Evolutionary conservation across 768 basidiomycete genomes (phyloP).

Genomic region (button mushroom (Agaricus bisporus)): DNA sequence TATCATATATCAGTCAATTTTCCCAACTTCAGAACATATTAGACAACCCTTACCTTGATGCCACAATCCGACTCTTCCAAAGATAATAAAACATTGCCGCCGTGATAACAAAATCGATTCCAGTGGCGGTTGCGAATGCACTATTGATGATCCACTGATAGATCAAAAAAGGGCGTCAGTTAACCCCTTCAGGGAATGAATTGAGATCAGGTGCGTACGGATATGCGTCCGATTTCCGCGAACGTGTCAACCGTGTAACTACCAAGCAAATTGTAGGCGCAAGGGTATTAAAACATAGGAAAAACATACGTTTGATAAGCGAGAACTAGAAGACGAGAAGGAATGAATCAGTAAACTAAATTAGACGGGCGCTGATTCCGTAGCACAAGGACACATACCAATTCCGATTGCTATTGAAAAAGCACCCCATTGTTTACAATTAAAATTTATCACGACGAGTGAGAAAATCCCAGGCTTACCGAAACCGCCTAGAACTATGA

Average conservation of each 20-base stretch:
- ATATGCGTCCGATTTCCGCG: conserved; percentile 22
- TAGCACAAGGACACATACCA: conserved; percentile 16
- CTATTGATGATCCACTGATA: conserved; percentile 36
- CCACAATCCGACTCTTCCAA: conserved; percentile 23
- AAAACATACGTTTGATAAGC: conserved; percentile 29
- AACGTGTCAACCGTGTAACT: conserved; percentile 29
- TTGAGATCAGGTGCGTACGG: conserved; percentile 20
- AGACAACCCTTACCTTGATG: conserved; percentile 16
- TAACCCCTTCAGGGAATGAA: neutral
- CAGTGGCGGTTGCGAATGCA: conserved; percentile 34
- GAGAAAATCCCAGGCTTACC: conserved; percentile 20
- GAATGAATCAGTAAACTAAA: neutral
- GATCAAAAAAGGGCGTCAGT: neutral
- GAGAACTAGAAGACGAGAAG: conserved; percentile 21
- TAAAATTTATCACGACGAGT: neutral
- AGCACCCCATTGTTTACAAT: neutral
- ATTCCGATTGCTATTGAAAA: conserved; percentile 24
- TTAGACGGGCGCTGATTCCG: too few relatives aligned
- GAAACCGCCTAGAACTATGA: conserved; percentile 31
- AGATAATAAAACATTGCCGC: conserved; percentile 31
- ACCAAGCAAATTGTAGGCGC: neutral
- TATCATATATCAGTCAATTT: conserved; percentile 6
- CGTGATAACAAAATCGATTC: conserved; percentile 38
- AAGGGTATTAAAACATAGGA: neutral
- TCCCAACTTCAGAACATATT: neutral